Conservation (phyloP, 2,329 filamentous ascomycete species). For the Fusarium ambrosium region DNA sequence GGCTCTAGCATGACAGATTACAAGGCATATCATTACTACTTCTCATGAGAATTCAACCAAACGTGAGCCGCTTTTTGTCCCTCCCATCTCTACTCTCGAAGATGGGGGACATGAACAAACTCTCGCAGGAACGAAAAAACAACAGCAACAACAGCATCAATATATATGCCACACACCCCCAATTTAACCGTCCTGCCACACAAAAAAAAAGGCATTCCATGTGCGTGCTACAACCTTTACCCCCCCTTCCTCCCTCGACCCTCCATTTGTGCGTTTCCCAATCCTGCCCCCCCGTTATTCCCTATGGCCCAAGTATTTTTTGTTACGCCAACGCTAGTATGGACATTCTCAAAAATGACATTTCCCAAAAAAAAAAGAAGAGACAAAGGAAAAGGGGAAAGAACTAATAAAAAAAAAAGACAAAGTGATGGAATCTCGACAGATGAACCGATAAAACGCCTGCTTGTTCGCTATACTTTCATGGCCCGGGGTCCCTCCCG, state of each 20-base stretch:
- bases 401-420: slow-evolving; percentile 7
- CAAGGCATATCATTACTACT: slow-evolving; percentile 41
- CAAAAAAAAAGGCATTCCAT: slow-evolving; percentile 19
- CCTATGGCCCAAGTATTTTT: slow-evolving; percentile 44
- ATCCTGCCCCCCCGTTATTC: slow-evolving; percentile 10
- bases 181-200: slow-evolving; percentile 9
- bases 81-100: not conserved
- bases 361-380: slow-evolving; percentile 10
- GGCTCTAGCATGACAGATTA: slow-evolving; percentile 13
- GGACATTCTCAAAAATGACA: slow-evolving; percentile 44
- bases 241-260: not conserved
- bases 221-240: slow-evolving; percentile 27
- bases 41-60: slow-evolving; percentile 34
- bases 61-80: slow-evolving; percentile 13
- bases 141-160: slow-evolving; percentile 8
- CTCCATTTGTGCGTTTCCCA: slow-evolving; percentile 19
- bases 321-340: slow-evolving; percentile 50
- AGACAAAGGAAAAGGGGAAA: slow-evolving; percentile 25
- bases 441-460: slow-evolving; percentile 35
- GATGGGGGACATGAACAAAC: slow-evolving; percentile 15
- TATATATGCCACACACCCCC: slow-evolving; percentile 30
- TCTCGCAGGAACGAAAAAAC: slow-evolving; percentile 3
- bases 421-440: slow-evolving; percentile 11
- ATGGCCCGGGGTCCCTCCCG: slow-evolving; percentile 21
- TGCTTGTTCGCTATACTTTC: slow-evolving; percentile 30